phyloP scores from a whole-genome alignment of 208 protist genomes.

The Leishmania amazonensis region DNA sequence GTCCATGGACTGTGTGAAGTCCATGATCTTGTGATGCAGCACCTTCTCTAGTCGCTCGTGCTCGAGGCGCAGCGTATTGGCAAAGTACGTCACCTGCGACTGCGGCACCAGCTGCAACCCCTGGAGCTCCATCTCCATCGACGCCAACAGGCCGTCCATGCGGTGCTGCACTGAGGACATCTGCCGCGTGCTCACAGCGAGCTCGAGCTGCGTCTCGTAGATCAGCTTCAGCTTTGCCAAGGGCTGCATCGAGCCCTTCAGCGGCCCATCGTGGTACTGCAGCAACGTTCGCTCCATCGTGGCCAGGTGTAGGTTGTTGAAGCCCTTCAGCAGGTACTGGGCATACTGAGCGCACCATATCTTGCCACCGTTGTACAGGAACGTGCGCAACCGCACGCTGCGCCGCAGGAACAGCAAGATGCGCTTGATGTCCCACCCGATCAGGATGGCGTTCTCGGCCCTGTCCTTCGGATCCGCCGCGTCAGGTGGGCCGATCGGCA shows the following conservation, averaged over 20 bases:
- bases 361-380: conserved; percentile 78
- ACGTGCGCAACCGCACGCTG: conserved; percentile 57
- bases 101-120: conserved; percentile 82
- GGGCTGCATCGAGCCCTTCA: conserved; percentile 60
- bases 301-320: conserved; percentile 79
- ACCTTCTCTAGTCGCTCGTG: conserved; percentile 81
- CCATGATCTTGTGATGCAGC: conserved; percentile 86
- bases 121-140: conserved; percentile 91
- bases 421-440: conserved; percentile 89
- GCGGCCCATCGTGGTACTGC: conserved; percentile 81
- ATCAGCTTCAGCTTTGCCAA: conserved; percentile 88
- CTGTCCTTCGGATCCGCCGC: conserved; percentile 37
- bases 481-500: conserved; percentile 47
- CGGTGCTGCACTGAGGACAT: conserved; percentile 81
- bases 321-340: conserved; percentile 91
- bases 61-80: conserved; percentile 60
- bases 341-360: conserved; percentile 94
- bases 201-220: conserved; percentile 89
- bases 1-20: conserved; percentile 86
- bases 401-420: conserved; percentile 81
- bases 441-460: conserved; percentile 64
- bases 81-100: conserved; percentile 65
- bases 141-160: conserved; percentile 91
- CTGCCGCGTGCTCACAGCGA: conserved; percentile 79
- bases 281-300: conserved; percentile 88